Evolutionary conservation across 1,284 basidiomycete species (phyloP).

Genomic region (Xerocomus cyaneibrunnescens): DNA sequence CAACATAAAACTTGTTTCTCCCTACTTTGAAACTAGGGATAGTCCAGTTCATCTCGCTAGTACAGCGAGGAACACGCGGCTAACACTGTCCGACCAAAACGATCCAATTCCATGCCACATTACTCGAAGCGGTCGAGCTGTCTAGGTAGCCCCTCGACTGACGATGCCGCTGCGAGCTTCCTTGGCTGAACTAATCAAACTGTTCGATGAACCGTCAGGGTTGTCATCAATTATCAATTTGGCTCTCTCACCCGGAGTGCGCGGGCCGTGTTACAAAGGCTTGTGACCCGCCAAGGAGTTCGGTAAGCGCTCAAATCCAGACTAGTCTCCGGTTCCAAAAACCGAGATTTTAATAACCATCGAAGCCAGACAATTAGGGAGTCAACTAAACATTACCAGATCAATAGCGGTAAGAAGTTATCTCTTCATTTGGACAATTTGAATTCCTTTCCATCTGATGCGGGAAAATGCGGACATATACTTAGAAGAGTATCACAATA

Average conservation of each 20-base stretch:
- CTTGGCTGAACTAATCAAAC: not conserved
- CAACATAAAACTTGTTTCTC: not conserved
- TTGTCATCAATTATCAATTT: not conserved
- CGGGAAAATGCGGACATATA: slow-evolving; percentile 13
- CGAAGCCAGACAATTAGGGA: not conserved
- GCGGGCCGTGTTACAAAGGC: slow-evolving; percentile 10
- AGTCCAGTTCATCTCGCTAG: slow-evolving; percentile 3
- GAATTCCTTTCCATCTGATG: slow-evolving; percentile 9
- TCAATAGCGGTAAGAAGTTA: slow-evolving; percentile 1
- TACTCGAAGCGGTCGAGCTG: not conserved
- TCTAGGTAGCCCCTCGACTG: not conserved
- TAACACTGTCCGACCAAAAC: slow-evolving; percentile 5
- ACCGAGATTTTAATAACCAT: not conserved
- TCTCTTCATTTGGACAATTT: slow-evolving; percentile 14
- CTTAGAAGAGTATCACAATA: slow-evolving; percentile 13
- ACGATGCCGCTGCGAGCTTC: not conserved
- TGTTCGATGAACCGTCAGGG: not conserved
- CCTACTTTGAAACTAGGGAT: slow-evolving; percentile 10
- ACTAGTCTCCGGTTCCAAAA: not conserved
- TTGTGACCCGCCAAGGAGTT: not conserved
- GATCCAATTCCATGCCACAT: not conserved
- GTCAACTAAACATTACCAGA: not conserved
- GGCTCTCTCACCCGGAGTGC: slow-evolving; percentile 10
- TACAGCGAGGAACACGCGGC: not conserved
- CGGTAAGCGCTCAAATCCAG: not conserved